phyloP scores from a whole-genome alignment of 2,329 filamentous ascomycete genomes.

The Sporothrix globosa region DNA sequence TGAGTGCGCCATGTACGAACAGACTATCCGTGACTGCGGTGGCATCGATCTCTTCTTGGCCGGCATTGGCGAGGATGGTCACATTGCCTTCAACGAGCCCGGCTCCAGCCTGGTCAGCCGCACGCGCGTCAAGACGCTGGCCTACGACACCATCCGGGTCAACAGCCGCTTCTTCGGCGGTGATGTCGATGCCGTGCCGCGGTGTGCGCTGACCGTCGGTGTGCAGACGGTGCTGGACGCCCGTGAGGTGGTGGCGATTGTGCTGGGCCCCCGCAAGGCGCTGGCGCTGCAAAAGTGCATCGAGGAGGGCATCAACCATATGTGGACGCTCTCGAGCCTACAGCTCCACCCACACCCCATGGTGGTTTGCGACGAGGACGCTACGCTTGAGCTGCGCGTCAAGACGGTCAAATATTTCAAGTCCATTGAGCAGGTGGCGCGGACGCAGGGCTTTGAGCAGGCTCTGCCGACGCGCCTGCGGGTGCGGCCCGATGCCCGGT shows the following conservation, averaged over 20 bases:
- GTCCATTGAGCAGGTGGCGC: conserved; percentile 61
- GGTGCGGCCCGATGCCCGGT: conserved; percentile 48
- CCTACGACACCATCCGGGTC: conserved; percentile 75
- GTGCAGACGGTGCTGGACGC: conserved; percentile 64
- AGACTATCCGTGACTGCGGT: conserved; percentile 66
- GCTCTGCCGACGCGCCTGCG: conserved; percentile 57
- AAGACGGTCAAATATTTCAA: conserved; percentile 69
- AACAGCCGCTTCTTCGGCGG: conserved; percentile 75
- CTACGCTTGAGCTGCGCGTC: conserved; percentile 65
- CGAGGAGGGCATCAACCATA: conserved; percentile 75
- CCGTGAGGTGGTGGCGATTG: conserved; percentile 73
- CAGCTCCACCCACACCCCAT: conserved; percentile 74
- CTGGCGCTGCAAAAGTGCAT: conserved; percentile 72
- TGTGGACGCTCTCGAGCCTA: conserved; percentile 76
- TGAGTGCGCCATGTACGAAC: conserved; percentile 74
- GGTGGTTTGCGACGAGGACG: conserved; percentile 75
- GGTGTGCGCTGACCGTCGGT: conserved; percentile 70
- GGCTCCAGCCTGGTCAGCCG: conserved; percentile 70
- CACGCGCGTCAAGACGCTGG: conserved; percentile 75
- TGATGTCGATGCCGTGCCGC: conserved; percentile 66
- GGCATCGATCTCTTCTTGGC: conserved; percentile 79
- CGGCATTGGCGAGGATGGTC: conserved; percentile 75
- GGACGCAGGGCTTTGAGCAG: conserved; percentile 51
- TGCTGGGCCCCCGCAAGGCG: conserved; percentile 73
- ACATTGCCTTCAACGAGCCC: conserved; percentile 82